Base-by-base conservation (phyloP, 2,329 filamentous ascomycete species). In the Hymenoscyphus occultus region DNA sequence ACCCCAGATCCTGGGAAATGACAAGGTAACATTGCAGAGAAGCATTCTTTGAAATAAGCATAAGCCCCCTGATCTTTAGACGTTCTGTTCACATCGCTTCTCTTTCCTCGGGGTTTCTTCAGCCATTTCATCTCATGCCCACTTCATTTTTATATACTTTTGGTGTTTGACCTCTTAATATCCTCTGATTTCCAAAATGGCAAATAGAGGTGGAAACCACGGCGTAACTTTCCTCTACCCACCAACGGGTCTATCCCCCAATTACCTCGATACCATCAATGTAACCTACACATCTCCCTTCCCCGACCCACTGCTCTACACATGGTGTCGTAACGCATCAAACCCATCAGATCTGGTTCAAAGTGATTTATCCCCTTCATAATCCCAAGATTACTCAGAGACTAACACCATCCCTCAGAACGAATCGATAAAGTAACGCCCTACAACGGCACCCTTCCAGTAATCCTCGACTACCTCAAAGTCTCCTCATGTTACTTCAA, bases 251-350 rank as follows among this genome's bases (percentile, higher is more conserved):
- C 61, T 69, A n/a, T 68, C 67, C 2, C 22, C 70, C 56, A 66
- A 67, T 31, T 67, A 69, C 32, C 58, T 68, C 7, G 71, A 71
- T 31, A 71, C 67, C 4, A 42, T 71, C 14, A 70, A 72, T 28
- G 65, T 70, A 40, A 66, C 67, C 4, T 72, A 69, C 42, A 66
- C 62, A 2, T 72, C 70, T 32, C 56, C 57, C 10, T 72, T 68
- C 56, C 12, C 48, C 5, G 16, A 12, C 14, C 70, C 69, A 2
- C 61, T 65, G 14, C 60, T 72, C 4, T 71, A 65, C 57, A 68
- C 67, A 5, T 65, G 66, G 14, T 72, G 70, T 42, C 40, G 22
- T 3, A 69, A 67, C 39, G 56, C 61, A 19, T 39, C 22, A 16
- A n/a, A 66, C 16, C 22, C 56, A 58, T 9, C 19, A 39, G 31